phyloP scores from a whole-genome alignment of 208 protist species.

The Trypanosomatidae sp. region DNA sequence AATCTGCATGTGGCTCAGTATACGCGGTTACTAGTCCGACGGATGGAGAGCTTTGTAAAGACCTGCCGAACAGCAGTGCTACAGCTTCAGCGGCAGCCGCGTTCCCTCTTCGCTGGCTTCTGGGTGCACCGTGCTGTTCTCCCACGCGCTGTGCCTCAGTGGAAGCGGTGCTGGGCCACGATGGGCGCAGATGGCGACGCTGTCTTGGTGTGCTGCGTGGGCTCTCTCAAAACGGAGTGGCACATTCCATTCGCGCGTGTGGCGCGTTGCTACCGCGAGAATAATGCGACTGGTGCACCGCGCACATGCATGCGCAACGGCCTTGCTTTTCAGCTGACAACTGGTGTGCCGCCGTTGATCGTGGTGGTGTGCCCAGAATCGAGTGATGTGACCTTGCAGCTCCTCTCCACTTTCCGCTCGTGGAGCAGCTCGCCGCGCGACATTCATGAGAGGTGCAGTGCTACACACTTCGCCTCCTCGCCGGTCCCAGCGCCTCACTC shows the following conservation, averaged over 20 bases:
- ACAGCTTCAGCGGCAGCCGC: conserved; percentile 17
- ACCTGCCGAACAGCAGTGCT: conserved; percentile 14
- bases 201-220: conserved; percentile 23
- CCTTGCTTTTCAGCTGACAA: conserved; percentile 42
- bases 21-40: neutral
- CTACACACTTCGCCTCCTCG: neutral
- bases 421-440: conserved; percentile 10
- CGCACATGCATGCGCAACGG: conserved; percentile 42
- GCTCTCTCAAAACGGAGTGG: conserved; percentile 25
- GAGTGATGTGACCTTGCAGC: conserved; percentile 24
- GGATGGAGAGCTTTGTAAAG: conserved; percentile 17
- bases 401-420: conserved; percentile 32
- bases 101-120: conserved; percentile 42
- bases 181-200: conserved; percentile 14
- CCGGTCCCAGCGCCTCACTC: neutral
- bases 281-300: conserved; percentile 24
- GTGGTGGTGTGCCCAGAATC: conserved; percentile 51
- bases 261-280: conserved; percentile 26
- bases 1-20: neutral
- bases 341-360: conserved; percentile 33
- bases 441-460: neutral
- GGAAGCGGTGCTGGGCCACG: conserved; percentile 57
- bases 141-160: conserved; percentile 40
- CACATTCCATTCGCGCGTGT: conserved; percentile 24
- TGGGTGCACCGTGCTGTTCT: conserved; percentile 54